Percentiles rank a stretch among this genome's conserved stretches.
Conservation (phyloP, 306 rosid species). For the Bauhinia variegata region DNA sequence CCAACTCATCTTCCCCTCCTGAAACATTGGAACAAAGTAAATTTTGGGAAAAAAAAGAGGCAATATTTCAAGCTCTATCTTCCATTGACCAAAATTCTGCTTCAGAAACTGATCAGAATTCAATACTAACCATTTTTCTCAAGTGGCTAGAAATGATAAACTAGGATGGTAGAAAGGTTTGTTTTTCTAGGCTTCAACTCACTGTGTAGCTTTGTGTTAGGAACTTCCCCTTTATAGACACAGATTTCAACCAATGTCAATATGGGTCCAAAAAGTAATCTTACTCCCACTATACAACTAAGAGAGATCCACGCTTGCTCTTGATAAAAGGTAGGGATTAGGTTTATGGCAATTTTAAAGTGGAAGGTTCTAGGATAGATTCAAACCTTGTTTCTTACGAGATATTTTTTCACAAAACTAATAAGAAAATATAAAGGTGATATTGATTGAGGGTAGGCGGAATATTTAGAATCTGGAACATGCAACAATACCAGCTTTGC, state of each 20-base stretch:
- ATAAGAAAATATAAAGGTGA: constrained; percentile 38
- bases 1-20: constrained; percentile 77
- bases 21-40: constrained; percentile 23
- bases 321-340: constrained; percentile 46
- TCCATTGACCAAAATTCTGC: constrained; percentile 12
- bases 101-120: constrained; percentile 17
- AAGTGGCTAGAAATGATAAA: constrained; percentile 17
- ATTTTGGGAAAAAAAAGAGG: not conserved
- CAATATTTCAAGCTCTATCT: constrained; percentile 21
- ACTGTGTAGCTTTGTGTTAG: constrained; percentile 36
- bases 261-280: constrained; percentile 39
- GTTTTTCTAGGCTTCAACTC: constrained; percentile 34
- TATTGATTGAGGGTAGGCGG: constrained; percentile 50
- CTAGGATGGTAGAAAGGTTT: constrained; percentile 25
- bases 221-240: constrained; percentile 63
- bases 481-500: constrained; percentile 31
- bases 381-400: constrained; percentile 31
- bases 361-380: constrained; percentile 47
- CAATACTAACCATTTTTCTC: constrained; percentile 46
- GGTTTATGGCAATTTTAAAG: constrained; percentile 47
- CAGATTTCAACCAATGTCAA: constrained; percentile 26
- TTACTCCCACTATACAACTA: constrained; percentile 36
- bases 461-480: constrained; percentile 51
- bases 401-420: constrained; percentile 31
- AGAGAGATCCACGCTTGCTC: constrained; percentile 42